Base-by-base conservation (phyloP, 1,284 basidiomycete species). In the Ceratobasidium sp. region DNA sequence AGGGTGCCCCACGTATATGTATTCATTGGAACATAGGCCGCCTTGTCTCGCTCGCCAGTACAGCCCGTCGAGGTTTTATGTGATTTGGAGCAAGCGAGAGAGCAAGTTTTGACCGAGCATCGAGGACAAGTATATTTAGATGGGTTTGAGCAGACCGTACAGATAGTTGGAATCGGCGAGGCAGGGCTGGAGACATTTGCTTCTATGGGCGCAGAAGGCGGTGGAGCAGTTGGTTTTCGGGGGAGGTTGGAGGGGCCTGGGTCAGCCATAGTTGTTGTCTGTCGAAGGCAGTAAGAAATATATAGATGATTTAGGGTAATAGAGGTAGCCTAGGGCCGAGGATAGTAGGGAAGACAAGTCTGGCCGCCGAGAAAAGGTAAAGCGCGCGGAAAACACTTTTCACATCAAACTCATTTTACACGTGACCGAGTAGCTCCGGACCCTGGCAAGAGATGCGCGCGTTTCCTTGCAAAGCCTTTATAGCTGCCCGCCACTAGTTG, bases 61-160 rank as follows among this genome's bases (percentile, higher is more conserved):
- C 95, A 96, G 18, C 87, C 87, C n/a, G 87, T 88, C 5, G 82
- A 79, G 3, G 85, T 79, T 83, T 96, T 96, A 86, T 96, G 95
- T 14, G 86, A 81, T n/a, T 85, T 86, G 2, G 93, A 92, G 82
- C 95, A 96, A 0, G 87, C 81, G 1, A 92, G 84, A 0, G 94
- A 96, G 84, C 95, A 96, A 46, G 93, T 93, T 60, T 87, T 88
- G 35, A 86, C 85, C 3, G 85, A 81, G 85, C 95, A 96, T 46
- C 93, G 88, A 0, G 95, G 95, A 82, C 95, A 96, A 71, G 92
- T 95, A 87, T 96, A 96, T 81, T 89, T 92, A 0, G 91, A 85
- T 55, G 82, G 80, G 55, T 84, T 35, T 5, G 73, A 55, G 23
- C 73, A 75, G 48, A 55, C 1, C 16, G 62, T 60, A n/a, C 73